These are phyloP conservation scores for Piromyces sp. DNA, from an alignment of 192 early-diverging fungal genomes.

Conservation along the genomic window DNA sequence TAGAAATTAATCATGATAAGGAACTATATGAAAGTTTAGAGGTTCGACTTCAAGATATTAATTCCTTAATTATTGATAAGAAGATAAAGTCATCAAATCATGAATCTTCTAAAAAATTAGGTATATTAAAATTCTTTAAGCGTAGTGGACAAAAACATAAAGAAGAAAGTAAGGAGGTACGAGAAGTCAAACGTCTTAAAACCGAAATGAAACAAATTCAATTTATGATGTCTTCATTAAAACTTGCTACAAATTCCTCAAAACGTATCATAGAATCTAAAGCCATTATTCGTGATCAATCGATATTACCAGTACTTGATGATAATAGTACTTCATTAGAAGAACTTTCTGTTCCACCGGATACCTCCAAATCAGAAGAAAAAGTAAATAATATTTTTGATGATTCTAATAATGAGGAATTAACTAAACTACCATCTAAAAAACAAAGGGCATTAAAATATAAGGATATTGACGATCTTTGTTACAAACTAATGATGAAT, in stretches of 20 bases:
- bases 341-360: too few relatives aligned
- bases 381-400: too few relatives aligned
- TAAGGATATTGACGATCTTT: neutral
- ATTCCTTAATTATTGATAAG: neutral
- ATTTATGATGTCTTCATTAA: neutral
- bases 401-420: neutral
- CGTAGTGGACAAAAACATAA: neutral
- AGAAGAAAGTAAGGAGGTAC: neutral
- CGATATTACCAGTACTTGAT: neutral
- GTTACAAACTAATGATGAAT: neutral
- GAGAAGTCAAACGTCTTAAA: neutral
- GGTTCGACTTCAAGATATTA: neutral
- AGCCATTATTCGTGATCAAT: neutral
- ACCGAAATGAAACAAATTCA: neutral
- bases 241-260: neutral
- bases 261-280: neutral
- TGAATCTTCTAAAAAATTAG: neutral
- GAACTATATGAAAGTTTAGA: neutral
- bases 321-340: neutral
- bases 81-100: neutral
- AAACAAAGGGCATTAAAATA: neutral
- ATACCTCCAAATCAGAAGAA: too few relatives aligned
- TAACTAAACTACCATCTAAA: neutral
- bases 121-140: neutral
- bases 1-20: neutral